Conservation (phyloP, 495 filamentous ascomycete genomes). For the Xylaria palmicola region DNA sequence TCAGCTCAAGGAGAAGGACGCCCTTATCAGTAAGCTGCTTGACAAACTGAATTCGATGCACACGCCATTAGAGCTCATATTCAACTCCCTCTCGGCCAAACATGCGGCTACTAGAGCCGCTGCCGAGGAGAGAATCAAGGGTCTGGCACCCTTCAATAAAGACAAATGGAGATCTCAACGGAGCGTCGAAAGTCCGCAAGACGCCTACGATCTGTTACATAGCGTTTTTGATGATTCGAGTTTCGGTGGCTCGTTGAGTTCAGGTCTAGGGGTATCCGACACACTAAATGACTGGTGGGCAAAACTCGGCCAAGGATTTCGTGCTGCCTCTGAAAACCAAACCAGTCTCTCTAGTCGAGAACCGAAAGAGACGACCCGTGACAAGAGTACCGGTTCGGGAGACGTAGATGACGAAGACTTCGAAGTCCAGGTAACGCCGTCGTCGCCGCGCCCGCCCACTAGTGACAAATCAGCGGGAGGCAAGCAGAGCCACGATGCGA, state of each 20-base stretch:
- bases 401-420: conserved; percentile 47
- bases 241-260: conserved; percentile 22
- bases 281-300: conserved; percentile 51
- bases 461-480: neutral
- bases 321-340: conserved; percentile 10
- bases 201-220: conserved; percentile 35
- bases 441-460: conserved; percentile 17
- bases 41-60: conserved; percentile 75
- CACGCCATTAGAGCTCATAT: conserved; percentile 65
- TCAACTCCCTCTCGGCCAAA: conserved; percentile 62
- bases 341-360: conserved; percentile 11
- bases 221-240: conserved; percentile 35
- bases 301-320: conserved; percentile 31
- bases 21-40: conserved; percentile 68
- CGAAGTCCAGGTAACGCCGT: conserved; percentile 52
- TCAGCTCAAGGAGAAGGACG: conserved; percentile 73
- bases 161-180: conserved; percentile 44
- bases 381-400: neutral
- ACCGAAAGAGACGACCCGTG: neutral
- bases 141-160: conserved; percentile 54
- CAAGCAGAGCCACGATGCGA: neutral
- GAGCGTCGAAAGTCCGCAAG: conserved; percentile 30
- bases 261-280: conserved; percentile 31
- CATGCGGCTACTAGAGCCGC: conserved; percentile 43
- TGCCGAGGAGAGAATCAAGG: conserved; percentile 53